Evolutionary conservation across 495 filamentous ascomycete genomes (phyloP), one percentile per base, ranked within the genome.

Genomic region (Xylaria sp.): DNA sequence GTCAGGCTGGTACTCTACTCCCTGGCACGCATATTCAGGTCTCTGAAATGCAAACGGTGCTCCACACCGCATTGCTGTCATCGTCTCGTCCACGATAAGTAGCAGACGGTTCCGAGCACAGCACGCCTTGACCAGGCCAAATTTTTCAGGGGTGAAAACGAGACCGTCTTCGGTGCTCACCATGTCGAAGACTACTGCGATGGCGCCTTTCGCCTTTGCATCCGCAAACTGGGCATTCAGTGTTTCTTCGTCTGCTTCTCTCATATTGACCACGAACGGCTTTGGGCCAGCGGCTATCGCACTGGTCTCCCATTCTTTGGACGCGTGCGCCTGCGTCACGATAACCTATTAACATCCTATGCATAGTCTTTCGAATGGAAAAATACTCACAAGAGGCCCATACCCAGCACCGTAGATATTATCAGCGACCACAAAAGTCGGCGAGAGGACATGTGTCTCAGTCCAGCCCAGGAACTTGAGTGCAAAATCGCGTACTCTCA

Each of bases 131-230:
- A 67, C 61, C 3, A 55, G 15, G 26, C 69, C 50, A 50, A 71
- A 71, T 43, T 59, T 55, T 52, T 71, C 61, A 5, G 69, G 69
- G 7, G 31, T 26, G 7, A 71, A 37, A 19, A 71, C 69, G 29
- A 71, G 69, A 11, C 69, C 69, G 31, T 71, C 69, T 50, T 55
- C 69, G 9, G 69, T 71, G 62, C 69, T 71, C 41, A 76, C 73
- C 71, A 75, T 74, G 69, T 80, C 77, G 63, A 82, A 79, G 15
- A 81, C 31, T 35, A 77, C 75, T 46, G 78, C 79, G 64, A 82
- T 80, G 24, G 74, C 75, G 5, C 80, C 80, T 66, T 80, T 73
- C n/a, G 24, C 37, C 33, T 73, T 73, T 3, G 71, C 71, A 12
- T 58, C 70, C 6, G 64, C 64, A 29, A 72, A 68, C 57, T 68